These are phyloP conservation scores for Drechslerella stenobrocha DNA, from an alignment of 2,329 filamentous ascomycete genomes.

Conservation along the genomic window DNA sequence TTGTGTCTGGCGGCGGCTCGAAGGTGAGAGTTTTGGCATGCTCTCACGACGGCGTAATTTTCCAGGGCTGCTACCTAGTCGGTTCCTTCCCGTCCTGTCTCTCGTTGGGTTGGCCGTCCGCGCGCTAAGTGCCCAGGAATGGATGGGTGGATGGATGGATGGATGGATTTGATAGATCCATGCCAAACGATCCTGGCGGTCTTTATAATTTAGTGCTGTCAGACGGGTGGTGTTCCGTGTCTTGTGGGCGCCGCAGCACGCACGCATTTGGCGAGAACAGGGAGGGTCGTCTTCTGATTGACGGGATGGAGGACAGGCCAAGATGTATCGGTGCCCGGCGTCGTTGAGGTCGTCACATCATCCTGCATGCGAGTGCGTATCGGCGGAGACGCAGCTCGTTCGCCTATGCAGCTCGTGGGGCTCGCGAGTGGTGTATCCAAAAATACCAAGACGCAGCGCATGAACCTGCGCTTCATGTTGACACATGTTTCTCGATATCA, in stretches of 20 bases:
- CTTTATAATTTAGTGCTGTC: not conserved
- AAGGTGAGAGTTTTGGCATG: no score
- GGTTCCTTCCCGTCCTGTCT: constrained; percentile 29
- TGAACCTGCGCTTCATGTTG: no score
- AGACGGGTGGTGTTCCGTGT: not conserved
- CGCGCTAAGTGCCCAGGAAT: constrained; percentile 35
- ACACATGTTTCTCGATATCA: no score
- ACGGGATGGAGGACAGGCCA: not conserved
- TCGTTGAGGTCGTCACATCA: not conserved
- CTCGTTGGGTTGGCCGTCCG: constrained; percentile 28
- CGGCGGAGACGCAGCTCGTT: constrained; percentile 46
- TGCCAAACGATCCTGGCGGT: constrained; percentile 33
- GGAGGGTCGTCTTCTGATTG: constrained; percentile 1
- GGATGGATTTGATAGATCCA: no score
- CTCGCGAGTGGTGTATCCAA: constrained; percentile 28
- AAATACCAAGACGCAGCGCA: constrained; percentile 27
- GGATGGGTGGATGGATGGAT: constrained; percentile 19
- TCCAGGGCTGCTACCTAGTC: no score
- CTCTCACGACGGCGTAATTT: no score
- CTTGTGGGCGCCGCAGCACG: no score
- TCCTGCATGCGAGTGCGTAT: constrained; percentile 27
- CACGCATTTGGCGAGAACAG: constrained; percentile 13
- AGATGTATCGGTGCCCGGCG: no score
- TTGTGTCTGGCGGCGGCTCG: no score
- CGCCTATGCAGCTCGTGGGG: constrained; percentile 18